Evolutionary conservation across 2,329 filamentous ascomycete species (phyloP), one percentile per base, ranked within the genome.

Genomic region (Ascochyta fabae): DNA sequence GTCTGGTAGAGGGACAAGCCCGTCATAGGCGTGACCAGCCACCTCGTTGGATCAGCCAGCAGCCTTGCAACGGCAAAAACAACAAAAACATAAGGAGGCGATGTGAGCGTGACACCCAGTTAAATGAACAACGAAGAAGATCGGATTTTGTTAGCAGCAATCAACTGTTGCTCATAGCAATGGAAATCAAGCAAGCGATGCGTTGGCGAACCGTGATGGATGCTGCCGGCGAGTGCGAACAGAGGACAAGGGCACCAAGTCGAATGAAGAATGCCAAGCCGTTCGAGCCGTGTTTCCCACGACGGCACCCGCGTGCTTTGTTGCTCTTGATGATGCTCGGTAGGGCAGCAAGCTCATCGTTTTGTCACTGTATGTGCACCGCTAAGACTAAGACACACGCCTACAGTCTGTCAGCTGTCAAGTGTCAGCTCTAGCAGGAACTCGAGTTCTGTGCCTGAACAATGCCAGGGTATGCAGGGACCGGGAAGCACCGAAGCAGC

Each of bases 261-360:
- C 46, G 16, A 49, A 55, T 40, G 22, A 13, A 49, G 52, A 40
- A 33, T 51, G 53, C 53, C 48, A 56, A 56, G 53, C 47, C 6
- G 16, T 23, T 34, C 33, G 33, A 56, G 53, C 53, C 53, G 53
- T 38, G 34, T 38, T 43, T 43, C 8, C 53, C 41, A 54, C 22
- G 16, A 34, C 24, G 3, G 24, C 26, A 43, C 26, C 42, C 47
- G 16, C 31, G 47, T 23, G 36, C 47, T 33, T 24, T 43, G 19
- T 38, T 22, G 34, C 27, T 12, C 12, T 13, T 12, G 26, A 29
- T 1, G 3, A 48, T 33, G 33, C 15, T 38, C 15, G 24, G 13
- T 15, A 35, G 34, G 27, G 22, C n/a, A 44, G 10, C 7, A 24
- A 24, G 19, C 23, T 24, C 19, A 19, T 15, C 12, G 22, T 5